Evolutionary conservation across 495 filamentous ascomycete genomes (phyloP), one percentile per base, ranked within the genome.

Genomic region (Hyaloscypha variabilis): DNA sequence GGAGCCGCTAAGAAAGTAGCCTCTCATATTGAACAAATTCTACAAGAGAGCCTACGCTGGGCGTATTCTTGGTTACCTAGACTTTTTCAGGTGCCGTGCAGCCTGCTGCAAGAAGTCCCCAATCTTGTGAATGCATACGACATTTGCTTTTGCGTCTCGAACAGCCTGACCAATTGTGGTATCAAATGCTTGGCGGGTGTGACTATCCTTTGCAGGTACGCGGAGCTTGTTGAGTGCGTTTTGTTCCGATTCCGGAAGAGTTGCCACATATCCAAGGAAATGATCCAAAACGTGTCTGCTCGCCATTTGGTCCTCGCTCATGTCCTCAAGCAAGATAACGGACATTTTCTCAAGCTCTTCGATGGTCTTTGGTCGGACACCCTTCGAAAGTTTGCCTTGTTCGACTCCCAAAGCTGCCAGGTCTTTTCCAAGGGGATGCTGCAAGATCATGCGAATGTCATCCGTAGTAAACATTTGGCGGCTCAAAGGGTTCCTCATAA

Each of bases 61-160:
- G 39, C 39, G 13, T 46, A 46, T 46, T 46, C 17, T 46, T 17
- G 39, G 17, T 19, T 46, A 46, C 39, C 19, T 46, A 4, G 39
- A 46, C 39, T 17, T 10, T 19, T 46, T 46, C 19, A 67, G 29
- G 42, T 49, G 68, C 62, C 25, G 25, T 39, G 49, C 61, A 49
- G 76, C 77, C 66, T 79, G 77, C 19, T 67, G 58, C 17, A 79
- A 63, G 31, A 79, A 77, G 57, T 79, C 76, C 29, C 76, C 77
- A 1, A 70, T 73, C 66, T 79, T 79, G 60, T 79, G 77, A 39
- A 73, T 73, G 60, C 77, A 79, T 11, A 75, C 71, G 14, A 68
- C 50, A 52, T 78, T 77, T 3, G 69, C 75, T 63, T 74, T 66
- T 5, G 73, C 77, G 55, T 78, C 77, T 31, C 65, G 63, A 42